These are phyloP conservation scores for Porpolomopsis calyptriformis DNA, from an alignment of 768 basidiomycete species.

Conservation along the genomic window DNA sequence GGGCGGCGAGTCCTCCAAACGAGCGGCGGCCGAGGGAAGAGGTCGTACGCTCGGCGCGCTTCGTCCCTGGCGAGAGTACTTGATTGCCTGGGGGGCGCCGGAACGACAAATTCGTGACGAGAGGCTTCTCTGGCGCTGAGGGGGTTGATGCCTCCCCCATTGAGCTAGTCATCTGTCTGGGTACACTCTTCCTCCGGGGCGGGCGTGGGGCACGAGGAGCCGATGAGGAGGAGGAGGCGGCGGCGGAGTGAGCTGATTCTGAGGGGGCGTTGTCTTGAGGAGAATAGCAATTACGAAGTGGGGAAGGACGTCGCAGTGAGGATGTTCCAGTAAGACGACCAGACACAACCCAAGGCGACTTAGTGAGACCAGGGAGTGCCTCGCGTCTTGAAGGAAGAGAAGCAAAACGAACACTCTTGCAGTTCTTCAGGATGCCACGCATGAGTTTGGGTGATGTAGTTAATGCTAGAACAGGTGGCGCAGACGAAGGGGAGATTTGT, in stretches of 20 bases:
- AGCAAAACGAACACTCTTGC: slow-evolving; percentile 36
- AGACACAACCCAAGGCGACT: background rate
- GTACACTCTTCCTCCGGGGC: background rate
- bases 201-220: background rate
- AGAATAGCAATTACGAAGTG: slow-evolving; percentile 3
- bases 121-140: too few species aligned
- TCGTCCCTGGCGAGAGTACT: background rate
- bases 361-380: background rate
- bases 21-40: slow-evolving; percentile 24
- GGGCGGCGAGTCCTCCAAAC: slow-evolving; percentile 16
- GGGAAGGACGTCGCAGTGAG: slow-evolving; percentile 1
- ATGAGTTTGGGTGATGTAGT: slow-evolving; percentile 15
- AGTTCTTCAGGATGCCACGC: slow-evolving; percentile 28
- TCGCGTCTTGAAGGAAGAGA: slow-evolving; percentile 18
- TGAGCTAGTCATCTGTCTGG: too few species aligned
- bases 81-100: background rate
- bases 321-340: slow-evolving; percentile 3
- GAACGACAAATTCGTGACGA: background rate
- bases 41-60: too few species aligned
- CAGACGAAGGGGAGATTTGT: slow-evolving; percentile 15
- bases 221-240: background rate
- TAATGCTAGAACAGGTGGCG: slow-evolving; percentile 8
- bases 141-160: too few species aligned
- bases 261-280: background rate
- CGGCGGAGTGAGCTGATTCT: background rate